phyloP scores from a whole-genome alignment of 2,329 filamentous ascomycete species.

The Mycogone perniciosa region DNA sequence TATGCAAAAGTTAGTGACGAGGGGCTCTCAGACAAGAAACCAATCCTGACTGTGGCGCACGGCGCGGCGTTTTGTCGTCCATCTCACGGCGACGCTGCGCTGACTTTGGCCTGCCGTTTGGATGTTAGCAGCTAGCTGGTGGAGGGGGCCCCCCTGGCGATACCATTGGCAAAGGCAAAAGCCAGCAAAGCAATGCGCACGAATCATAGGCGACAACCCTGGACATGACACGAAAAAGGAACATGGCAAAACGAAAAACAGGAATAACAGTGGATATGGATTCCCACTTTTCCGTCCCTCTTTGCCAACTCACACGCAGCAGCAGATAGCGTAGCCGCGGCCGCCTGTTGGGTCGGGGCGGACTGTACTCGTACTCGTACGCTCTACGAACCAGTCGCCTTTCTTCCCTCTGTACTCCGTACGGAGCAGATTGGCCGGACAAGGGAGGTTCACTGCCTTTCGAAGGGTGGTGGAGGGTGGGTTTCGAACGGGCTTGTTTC shows the following conservation, averaged over 20 bases:
- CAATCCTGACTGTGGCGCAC: background rate
- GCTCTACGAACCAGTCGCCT: no score
- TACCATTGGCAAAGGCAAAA: background rate
- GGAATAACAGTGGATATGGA: background rate
- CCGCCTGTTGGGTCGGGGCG: background rate
- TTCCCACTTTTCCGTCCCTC: background rate
- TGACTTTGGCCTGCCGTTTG: background rate
- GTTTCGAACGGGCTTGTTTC: slow-evolving; percentile 12
- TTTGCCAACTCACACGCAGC: background rate
- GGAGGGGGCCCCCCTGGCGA: no score
- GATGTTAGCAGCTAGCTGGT: no score
- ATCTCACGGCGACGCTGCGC: background rate
- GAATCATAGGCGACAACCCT: background rate
- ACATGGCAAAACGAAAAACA: background rate
- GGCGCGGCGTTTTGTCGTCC: background rate
- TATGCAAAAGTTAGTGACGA: background rate
- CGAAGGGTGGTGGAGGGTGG: background rate
- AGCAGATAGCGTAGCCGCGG: background rate
- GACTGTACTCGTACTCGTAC: no score
- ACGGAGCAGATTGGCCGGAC: background rate
- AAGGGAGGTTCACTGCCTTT: background rate
- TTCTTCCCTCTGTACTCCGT: no score
- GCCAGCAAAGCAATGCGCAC: background rate
- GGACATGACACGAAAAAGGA: background rate
- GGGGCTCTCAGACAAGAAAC: background rate